A percentile compares a stretch with the other conserved stretches of the same genome.
Conservation (phyloP, 305 asterid species). For the Fraxinus albicans region DNA sequence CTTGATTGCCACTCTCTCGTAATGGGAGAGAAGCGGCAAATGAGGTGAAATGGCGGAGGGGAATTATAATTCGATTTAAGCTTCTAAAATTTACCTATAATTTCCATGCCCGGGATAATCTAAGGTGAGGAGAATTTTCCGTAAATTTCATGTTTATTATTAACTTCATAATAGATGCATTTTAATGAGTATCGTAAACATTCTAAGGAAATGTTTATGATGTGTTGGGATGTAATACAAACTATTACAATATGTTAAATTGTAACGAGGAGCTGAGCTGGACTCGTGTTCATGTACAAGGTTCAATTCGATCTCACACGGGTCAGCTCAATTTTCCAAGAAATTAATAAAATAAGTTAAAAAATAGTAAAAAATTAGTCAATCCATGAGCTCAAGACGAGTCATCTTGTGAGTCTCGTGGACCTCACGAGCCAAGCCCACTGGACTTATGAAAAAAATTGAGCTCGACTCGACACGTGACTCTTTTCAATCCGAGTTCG, state of each 20-base stretch:
- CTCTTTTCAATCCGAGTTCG: neutral
- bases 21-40: slow-evolving; percentile 5
- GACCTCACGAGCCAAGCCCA: neutral
- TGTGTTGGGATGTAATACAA: neutral
- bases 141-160: neutral
- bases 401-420: neutral
- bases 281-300: neutral
- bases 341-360: too few species aligned
- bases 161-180: neutral
- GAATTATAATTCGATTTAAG: neutral
- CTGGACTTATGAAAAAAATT: neutral
- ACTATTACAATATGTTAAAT: neutral
- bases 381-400: neutral
- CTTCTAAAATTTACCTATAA: neutral
- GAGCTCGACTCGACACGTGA: neutral
- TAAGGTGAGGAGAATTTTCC: neutral
- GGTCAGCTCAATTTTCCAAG: neutral
- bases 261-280: neutral
- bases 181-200: neutral
- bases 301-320: neutral
- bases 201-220: neutral
- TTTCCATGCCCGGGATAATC: neutral
- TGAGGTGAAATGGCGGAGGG: neutral
- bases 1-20: slow-evolving; percentile 11
- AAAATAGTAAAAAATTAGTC: too few species aligned